These are phyloP conservation scores for Teratosphaeria gauchensis DNA, from an alignment of 2,329 filamentous ascomycete genomes.

Conservation along the genomic window DNA sequence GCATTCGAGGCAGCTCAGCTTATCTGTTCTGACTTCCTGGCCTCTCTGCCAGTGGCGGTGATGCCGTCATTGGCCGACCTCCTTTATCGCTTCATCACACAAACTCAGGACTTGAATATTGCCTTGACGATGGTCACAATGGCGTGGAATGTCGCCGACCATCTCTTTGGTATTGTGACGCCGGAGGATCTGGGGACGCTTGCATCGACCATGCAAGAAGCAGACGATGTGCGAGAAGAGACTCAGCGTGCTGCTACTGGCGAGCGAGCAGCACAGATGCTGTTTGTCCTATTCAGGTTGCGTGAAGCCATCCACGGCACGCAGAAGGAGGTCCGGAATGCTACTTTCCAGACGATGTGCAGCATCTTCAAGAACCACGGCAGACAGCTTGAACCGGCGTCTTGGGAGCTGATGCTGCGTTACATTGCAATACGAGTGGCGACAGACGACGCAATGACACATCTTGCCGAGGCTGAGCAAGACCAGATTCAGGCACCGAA, in stretches of 20 bases:
- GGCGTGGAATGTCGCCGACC: conserved; percentile 92
- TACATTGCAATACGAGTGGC: conserved; percentile 72
- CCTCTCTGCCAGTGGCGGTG: conserved; percentile 56
- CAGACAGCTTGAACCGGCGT: conserved; percentile 63
- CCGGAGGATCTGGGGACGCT: conserved; percentile 25
- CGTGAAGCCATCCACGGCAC: conserved; percentile 63
- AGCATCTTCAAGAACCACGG: conserved; percentile 89
- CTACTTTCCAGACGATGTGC: conserved; percentile 81
- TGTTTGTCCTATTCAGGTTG: conserved; percentile 62
- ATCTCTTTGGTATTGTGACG: conserved; percentile 49
- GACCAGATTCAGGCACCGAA: not conserved
- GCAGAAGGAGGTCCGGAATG: conserved; percentile 68
- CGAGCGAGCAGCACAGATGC: conserved; percentile 56
- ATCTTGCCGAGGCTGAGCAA: not conserved
- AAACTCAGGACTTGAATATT: conserved; percentile 88
- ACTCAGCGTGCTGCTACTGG: conserved; percentile 6
- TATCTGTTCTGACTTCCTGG: conserved; percentile 88
- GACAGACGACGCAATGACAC: conserved; percentile 1
- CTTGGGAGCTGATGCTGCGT: conserved; percentile 76
- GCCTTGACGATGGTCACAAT: conserved; percentile 92
- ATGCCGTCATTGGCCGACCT: conserved; percentile 78
- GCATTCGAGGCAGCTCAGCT: conserved; percentile 86
- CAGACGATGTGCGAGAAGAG: conserved; percentile 15
- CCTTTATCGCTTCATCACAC: conserved; percentile 78
- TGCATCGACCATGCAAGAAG: conserved; percentile 9